phyloP scores from a whole-genome alignment of 345 rosid genomes.

The Hibiscus trionum region DNA sequence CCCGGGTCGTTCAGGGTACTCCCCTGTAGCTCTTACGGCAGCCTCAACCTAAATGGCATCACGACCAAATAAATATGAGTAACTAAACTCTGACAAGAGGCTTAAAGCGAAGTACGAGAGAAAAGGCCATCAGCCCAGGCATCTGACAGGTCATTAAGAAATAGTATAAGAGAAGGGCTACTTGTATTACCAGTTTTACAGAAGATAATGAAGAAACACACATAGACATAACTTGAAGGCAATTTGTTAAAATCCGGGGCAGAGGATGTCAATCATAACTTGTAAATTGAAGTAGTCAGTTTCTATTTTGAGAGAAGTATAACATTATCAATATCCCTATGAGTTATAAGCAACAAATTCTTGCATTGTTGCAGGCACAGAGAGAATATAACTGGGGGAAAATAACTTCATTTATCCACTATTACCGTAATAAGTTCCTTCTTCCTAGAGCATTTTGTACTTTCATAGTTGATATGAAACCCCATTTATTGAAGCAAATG shows the following conservation, averaged over 20 bases:
- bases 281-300: not conserved
- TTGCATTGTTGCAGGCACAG: not conserved
- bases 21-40: constrained; percentile 72
- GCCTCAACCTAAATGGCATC: constrained; percentile 48
- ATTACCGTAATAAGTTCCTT: not conserved
- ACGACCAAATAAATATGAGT: constrained; percentile 7
- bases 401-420: not conserved
- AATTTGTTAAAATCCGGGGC: not conserved
- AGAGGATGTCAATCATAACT: not conserved
- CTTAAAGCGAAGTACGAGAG: not conserved
- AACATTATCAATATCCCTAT: not conserved
- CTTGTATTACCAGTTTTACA: not conserved
- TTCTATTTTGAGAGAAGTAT: not conserved
- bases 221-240: not conserved
- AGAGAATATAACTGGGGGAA: not conserved
- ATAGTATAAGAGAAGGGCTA: not conserved
- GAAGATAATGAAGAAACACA: constrained; percentile 1
- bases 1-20: constrained; percentile 83
- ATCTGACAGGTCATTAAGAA: not conserved
- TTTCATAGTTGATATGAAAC: not conserved
- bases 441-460: not conserved
- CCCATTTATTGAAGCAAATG: not conserved
- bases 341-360: not conserved
- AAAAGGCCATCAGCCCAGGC: not conserved
- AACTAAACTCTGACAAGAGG: not conserved